Percentiles rank a stretch among this genome's conserved stretches.
phyloP scores from a whole-genome alignment of 1,139 yeast species.

The Hemisphaericaspora subhashii region DNA sequence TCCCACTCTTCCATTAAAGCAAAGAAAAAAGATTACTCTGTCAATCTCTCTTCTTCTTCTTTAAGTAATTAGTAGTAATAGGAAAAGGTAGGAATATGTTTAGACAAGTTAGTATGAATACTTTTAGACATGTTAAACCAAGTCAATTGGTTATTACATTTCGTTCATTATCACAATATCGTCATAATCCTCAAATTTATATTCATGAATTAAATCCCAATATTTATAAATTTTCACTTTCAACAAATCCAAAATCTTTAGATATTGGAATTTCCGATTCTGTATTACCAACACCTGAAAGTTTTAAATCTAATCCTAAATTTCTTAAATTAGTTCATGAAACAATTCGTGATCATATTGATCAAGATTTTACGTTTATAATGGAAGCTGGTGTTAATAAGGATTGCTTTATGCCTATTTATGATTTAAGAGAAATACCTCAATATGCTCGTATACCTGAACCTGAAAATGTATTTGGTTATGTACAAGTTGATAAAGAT shows the following conservation, averaged over 20 bases:
- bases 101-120: too few species aligned
- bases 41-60: too few species aligned
- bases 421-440: constrained; percentile 69
- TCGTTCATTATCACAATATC: constrained; percentile 15
- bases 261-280: constrained; percentile 25
- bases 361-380: constrained; percentile 56
- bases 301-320: constrained; percentile 26
- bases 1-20: too few species aligned
- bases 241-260: constrained; percentile 27
- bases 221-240: constrained; percentile 18
- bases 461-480: constrained; percentile 71
- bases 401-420: constrained; percentile 66
- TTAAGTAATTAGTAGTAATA: too few species aligned
- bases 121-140: too few species aligned
- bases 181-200: constrained; percentile 27
- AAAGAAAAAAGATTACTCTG: too few species aligned
- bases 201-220: constrained; percentile 20
- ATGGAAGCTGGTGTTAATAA: constrained; percentile 64
- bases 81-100: too few species aligned
- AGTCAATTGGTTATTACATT: too few species aligned
- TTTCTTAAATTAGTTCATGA: constrained; percentile 32
- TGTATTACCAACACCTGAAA: constrained; percentile 20
- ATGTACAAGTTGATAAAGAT: constrained; percentile 56
- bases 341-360: constrained; percentile 25
- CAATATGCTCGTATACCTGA: constrained; percentile 70